phyloP scores from a whole-genome alignment of 805 yeast genomes.

The Lachancea sp. region DNA sequence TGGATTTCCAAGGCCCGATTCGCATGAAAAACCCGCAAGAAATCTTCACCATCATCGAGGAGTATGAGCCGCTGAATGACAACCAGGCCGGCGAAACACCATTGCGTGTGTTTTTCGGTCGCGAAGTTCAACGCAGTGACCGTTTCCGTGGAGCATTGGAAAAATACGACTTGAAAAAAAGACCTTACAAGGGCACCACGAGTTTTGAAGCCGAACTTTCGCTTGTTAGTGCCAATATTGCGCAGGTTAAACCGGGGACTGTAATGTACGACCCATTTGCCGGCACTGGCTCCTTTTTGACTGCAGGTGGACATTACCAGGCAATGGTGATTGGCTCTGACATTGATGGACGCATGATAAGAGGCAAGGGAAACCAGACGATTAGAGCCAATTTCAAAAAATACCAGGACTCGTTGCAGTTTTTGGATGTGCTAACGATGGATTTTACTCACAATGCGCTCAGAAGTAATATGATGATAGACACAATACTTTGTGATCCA shows the following conservation, averaged over 20 bases:
- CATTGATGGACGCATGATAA: conserved; percentile 74
- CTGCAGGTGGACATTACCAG: conserved; percentile 82
- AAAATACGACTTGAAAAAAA: conserved; percentile 67
- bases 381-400: conserved; percentile 66
- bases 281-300: conserved; percentile 92
- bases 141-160: conserved; percentile 64
- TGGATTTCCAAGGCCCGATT: conserved; percentile 72
- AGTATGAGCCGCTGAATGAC: conserved; percentile 48
- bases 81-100: conserved; percentile 44
- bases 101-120: conserved; percentile 61
- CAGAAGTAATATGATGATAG: conserved; percentile 54
- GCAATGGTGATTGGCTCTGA: conserved; percentile 82
- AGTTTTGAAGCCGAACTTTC: conserved; percentile 94
- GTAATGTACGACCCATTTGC: conserved; percentile 90
- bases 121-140: conserved; percentile 57
- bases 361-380: conserved; percentile 49
- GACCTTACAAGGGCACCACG: conserved; percentile 91
- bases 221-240: conserved; percentile 79
- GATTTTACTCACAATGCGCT: conserved; percentile 91
- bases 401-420: conserved; percentile 51
- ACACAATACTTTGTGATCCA: conserved; percentile 89
- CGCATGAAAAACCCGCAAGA: conserved; percentile 71
- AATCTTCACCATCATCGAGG: conserved; percentile 66
- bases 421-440: conserved; percentile 78
- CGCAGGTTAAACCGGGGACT: conserved; percentile 58